Conservation (phyloP, 116 monocot species). For the Zostera marina region DNA sequence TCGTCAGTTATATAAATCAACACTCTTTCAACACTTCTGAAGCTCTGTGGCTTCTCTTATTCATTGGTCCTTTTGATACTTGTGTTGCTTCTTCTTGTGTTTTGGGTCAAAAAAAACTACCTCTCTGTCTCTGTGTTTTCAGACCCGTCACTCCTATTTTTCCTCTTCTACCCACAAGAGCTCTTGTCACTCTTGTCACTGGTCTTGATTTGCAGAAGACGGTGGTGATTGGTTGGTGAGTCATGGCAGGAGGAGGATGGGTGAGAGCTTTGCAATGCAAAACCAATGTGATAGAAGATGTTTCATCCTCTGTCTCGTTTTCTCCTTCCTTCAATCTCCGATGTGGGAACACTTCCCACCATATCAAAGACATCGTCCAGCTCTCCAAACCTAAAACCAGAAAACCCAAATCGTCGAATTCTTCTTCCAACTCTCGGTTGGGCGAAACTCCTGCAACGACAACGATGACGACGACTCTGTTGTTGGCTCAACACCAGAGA, state of each 20-base stretch:
- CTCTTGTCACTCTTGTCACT: not conserved
- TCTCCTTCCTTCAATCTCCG: conserved; percentile 8
- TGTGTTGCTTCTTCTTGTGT: too few relatives aligned
- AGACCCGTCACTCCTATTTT: not conserved
- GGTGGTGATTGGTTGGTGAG: too few relatives aligned
- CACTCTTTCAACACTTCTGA: too few relatives aligned
- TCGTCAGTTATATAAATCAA: too few relatives aligned
- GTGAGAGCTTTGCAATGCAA: conserved; percentile 58
- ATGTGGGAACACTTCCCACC: conserved; percentile 30
- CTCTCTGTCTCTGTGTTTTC: not conserved
- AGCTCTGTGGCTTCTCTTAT: too few relatives aligned
- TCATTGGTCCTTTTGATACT: too few relatives aligned
- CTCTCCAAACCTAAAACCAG: conserved; percentile 21
- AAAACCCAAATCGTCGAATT: conserved; percentile 5
- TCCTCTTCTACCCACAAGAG: not conserved
- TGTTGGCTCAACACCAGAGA: not conserved
- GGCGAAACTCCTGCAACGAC: not conserved
- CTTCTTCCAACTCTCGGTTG: conserved; percentile 7
- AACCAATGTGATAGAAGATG: conserved; percentile 42
- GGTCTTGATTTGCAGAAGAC: too few relatives aligned
- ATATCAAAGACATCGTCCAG: conserved; percentile 26
- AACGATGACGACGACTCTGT: too few relatives aligned
- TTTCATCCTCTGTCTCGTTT: conserved; percentile 5
- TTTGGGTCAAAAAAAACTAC: not conserved
- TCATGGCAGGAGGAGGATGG: conserved; percentile 53